Percentiles rank a stretch among this genome's conserved stretches.
These are phyloP conservation scores for Nosema muscidifuracis DNA, from an alignment of 371 early-diverging fungal species.

Conservation along the genomic window DNA sequence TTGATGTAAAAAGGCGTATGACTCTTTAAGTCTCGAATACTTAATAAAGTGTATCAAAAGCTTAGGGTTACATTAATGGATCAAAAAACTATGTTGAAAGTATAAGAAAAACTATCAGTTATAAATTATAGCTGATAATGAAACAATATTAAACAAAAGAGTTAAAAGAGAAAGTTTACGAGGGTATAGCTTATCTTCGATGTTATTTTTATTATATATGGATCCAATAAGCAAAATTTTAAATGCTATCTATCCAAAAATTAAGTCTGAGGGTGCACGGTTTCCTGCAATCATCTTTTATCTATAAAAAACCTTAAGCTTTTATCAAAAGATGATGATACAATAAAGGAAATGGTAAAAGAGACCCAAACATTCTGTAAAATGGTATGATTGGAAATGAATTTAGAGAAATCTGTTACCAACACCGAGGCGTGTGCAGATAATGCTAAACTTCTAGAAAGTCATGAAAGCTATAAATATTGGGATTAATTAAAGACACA, in stretches of 20 bases:
- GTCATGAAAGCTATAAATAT: not conserved
- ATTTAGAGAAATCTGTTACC: not conserved
- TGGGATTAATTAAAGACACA: too few relatives aligned
- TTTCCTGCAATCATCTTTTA: not conserved
- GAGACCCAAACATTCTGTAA: not conserved
- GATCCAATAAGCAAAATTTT: slow-evolving; percentile 12
- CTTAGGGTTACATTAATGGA: not conserved
- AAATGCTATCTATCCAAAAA: not conserved
- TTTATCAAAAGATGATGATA: not conserved
- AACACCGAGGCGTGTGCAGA: not conserved
- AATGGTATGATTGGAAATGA: not conserved
- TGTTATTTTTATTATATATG: slow-evolving; percentile 20
- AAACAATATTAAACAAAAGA: too few relatives aligned
- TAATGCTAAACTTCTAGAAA: not conserved
- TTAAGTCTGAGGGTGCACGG: not conserved
- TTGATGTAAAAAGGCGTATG: not conserved
- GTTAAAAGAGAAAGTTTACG: slow-evolving; percentile 14
- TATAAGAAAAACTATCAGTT: not conserved
- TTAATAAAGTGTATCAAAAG: not conserved
- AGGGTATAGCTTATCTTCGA: slow-evolving; percentile 14
- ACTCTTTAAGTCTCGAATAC: too few relatives aligned
- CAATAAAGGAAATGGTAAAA: not conserved
- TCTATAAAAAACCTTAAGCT: not conserved
- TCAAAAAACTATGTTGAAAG: not conserved
- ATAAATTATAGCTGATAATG: not conserved